Conservation (phyloP, 768 basidiomycete species). For the Multifurca ochricompacta region DNA sequence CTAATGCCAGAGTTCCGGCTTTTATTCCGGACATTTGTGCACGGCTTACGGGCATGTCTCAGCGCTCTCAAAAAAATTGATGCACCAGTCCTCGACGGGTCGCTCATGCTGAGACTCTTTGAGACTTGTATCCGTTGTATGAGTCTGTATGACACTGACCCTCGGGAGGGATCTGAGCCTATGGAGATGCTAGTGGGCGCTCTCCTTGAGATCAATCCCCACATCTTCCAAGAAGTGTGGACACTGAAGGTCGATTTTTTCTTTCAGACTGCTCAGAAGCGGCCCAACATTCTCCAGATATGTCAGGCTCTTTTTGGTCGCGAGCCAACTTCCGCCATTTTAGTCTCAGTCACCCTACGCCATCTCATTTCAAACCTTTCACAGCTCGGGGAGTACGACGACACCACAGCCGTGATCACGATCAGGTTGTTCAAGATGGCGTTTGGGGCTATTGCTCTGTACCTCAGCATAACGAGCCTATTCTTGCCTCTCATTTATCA, state of each 20-base stretch:
- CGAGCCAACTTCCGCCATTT: constrained; percentile 66
- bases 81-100: constrained; percentile 73
- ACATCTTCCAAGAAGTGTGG: constrained; percentile 96
- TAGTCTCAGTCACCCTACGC: constrained; percentile 82
- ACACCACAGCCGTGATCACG: constrained; percentile 71
- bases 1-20: constrained; percentile 62
- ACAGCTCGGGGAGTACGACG: constrained; percentile 77
- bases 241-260: constrained; percentile 88
- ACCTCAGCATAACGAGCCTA: constrained; percentile 74
- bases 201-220: constrained; percentile 75
- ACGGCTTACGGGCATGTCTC: constrained; percentile 78
- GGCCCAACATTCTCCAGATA: constrained; percentile 73
- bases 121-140: constrained; percentile 79
- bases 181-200: constrained; percentile 76
- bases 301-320: constrained; percentile 77
- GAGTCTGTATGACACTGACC: constrained; percentile 69
- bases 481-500: constrained; percentile 87
- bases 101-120: constrained; percentile 82
- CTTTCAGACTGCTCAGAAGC: constrained; percentile 69
- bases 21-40: constrained; percentile 81
- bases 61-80: constrained; percentile 72
- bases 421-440: constrained; percentile 95
- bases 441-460: constrained; percentile 75
- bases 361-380: constrained; percentile 80
- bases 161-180: constrained; percentile 64